These are phyloP conservation scores for Monilinia aucupariae DNA, from an alignment of 2,329 filamentous ascomycete species.

Conservation along the genomic window DNA sequence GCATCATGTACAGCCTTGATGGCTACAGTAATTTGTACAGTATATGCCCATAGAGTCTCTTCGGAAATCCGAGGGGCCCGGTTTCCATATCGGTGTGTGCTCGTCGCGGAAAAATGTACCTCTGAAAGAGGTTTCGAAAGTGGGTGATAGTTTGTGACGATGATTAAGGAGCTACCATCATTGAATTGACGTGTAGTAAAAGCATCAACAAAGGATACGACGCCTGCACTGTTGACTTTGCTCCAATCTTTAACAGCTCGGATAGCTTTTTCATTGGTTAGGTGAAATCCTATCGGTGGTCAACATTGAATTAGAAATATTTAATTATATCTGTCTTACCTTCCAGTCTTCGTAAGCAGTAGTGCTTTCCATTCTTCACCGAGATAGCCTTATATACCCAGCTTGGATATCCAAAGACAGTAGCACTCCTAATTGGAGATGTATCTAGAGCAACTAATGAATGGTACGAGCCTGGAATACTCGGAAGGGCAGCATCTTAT, in stretches of 20 bases:
- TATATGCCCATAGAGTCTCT: conserved; percentile 80
- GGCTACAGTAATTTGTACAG: conserved; percentile 84
- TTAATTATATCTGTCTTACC: conserved; percentile 41
- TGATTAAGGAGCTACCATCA: conserved; percentile 79
- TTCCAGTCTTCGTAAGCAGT: conserved; percentile 80
- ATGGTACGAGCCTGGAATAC: conserved; percentile 80
- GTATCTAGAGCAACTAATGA: conserved; percentile 86
- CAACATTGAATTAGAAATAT: conserved; percentile 1
- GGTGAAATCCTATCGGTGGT: conserved; percentile 58
- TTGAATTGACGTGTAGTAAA: conserved; percentile 92
- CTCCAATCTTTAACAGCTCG: conserved; percentile 85
- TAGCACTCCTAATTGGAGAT: conserved; percentile 68
- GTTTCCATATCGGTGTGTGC: conserved; percentile 36
- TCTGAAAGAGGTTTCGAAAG: conserved; percentile 85
- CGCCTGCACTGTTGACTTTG: conserved; percentile 69
- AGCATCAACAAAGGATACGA: conserved; percentile 83
- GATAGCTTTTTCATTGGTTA: conserved; percentile 87
- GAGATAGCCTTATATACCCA: conserved; percentile 96
- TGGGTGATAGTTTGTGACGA: conserved; percentile 91
- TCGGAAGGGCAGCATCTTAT: conserved; percentile 42
- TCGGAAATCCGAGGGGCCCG: conserved; percentile 52
- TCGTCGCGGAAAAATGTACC: conserved; percentile 54
- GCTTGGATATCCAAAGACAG: conserved; percentile 79
- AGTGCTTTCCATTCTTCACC: conserved; percentile 81
- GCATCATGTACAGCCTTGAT: conserved; percentile 78